phyloP scores from a whole-genome alignment of 2,329 filamentous ascomycete genomes.

The Colletotrichum musae region DNA sequence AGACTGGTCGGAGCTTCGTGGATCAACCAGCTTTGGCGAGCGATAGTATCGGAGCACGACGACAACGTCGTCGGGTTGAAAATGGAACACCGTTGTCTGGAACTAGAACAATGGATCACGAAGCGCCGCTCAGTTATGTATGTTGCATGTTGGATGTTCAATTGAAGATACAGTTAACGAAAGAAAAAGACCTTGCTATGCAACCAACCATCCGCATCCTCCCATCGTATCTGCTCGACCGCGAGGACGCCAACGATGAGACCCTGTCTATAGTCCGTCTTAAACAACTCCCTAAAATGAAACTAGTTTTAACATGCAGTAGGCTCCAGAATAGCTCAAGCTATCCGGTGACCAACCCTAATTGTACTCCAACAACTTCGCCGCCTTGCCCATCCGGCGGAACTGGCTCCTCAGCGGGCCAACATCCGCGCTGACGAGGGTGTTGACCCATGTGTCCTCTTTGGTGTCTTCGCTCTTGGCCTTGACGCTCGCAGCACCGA shows the following conservation, averaged over 20 bases:
- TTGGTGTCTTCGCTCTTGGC: slow-evolving; percentile 43
- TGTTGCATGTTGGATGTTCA: no score
- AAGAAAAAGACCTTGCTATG: background rate
- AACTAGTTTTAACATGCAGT: background rate
- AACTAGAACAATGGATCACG: no score
- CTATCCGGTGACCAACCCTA: background rate
- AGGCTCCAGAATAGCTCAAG: background rate
- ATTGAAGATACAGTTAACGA: background rate
- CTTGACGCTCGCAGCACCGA: slow-evolving; percentile 50
- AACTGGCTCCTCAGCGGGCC: slow-evolving; percentile 53
- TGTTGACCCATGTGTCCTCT: slow-evolving; percentile 50
- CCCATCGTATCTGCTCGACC: background rate
- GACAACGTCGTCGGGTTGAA: no score
- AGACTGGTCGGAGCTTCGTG: no score
- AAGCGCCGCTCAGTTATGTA: background rate
- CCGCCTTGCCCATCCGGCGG: slow-evolving; percentile 46
- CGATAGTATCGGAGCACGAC: no score
- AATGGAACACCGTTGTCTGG: no score
- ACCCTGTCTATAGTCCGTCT: no score
- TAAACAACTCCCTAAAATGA: background rate
- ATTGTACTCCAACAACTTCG: slow-evolving; percentile 23
- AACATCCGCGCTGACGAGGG: slow-evolving; percentile 51
- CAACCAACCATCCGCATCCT: background rate
- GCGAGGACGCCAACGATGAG: no score
- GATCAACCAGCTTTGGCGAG: no score